Evolutionary conservation across 441 rosid genomes (phyloP).

Genomic region (Populus hybrid): DNA sequence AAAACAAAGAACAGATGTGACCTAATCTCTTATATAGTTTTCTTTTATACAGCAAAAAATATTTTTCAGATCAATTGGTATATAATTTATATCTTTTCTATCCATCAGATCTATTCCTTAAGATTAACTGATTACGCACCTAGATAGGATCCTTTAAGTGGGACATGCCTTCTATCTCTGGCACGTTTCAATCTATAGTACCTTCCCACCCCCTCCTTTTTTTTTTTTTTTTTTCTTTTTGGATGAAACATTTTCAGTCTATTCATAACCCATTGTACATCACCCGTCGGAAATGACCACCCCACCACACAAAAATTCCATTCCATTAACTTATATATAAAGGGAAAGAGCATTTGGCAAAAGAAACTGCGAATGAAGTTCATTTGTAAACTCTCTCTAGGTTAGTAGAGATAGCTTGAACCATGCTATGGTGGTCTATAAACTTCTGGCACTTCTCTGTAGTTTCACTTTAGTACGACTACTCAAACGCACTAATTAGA

Average conservation of each 20-base stretch:
- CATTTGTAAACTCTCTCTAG: neutral
- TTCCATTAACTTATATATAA: conserved; percentile 18
- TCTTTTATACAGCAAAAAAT: neutral
- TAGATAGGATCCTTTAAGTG: neutral
- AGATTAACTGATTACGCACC: neutral
- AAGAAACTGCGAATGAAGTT: neutral
- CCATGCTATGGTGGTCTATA: neutral
- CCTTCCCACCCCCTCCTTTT: neutral
- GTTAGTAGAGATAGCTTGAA: neutral
- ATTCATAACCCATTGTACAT: neutral
- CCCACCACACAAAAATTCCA: conserved; percentile 16
- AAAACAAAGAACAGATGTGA: neutral
- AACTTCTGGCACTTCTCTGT: neutral
- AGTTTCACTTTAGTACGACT: neutral
- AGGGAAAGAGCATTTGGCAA: conserved; percentile 17
- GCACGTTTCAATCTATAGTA: neutral
- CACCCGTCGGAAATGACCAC: neutral
- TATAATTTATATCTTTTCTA: no score
- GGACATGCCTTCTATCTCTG: neutral
- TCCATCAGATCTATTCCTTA: no score
- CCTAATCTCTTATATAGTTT: no score
- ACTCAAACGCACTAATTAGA: neutral
- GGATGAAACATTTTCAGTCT: neutral
- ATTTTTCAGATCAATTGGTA: no score
- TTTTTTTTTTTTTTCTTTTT: neutral